Evolutionary conservation across 73 alveolate species (phyloP).

Genomic region (Effrenium voratum): DNA sequence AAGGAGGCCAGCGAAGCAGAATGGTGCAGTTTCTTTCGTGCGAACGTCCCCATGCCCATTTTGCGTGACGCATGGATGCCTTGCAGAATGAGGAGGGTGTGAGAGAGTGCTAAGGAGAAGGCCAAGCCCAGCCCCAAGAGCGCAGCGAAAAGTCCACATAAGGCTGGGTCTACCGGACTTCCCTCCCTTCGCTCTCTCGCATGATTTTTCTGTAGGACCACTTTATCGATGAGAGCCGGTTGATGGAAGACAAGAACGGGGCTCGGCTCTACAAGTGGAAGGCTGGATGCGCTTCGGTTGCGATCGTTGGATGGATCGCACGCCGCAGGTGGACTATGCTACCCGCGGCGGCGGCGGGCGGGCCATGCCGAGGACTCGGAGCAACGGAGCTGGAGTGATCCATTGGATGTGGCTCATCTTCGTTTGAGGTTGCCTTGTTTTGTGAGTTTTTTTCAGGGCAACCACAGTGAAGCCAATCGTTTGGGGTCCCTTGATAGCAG

Average conservation of each 20-base stretch:
- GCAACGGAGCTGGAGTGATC: background rate
- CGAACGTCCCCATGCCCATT: no score
- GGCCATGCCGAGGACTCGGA: slow-evolving; percentile 14
- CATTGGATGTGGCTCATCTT: background rate
- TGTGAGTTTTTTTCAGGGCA: background rate
- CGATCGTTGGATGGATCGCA: background rate
- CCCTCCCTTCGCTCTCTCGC: background rate
- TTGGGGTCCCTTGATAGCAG: background rate
- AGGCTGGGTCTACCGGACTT: background rate
- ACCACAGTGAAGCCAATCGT: background rate
- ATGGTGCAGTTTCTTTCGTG: background rate
- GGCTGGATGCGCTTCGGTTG: background rate
- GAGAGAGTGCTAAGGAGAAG: no score
- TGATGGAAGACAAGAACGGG: slow-evolving; percentile 28
- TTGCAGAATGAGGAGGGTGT: no score
- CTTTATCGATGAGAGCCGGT: slow-evolving; percentile 28
- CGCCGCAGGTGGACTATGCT: slow-evolving; percentile 59
- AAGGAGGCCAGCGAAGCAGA: background rate
- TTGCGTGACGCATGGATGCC: no score
- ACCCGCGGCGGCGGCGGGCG: slow-evolving; percentile 78
- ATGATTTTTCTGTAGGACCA: background rate
- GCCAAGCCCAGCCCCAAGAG: slow-evolving; percentile 50
- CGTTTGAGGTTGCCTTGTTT: background rate
- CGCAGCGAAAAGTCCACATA: slow-evolving; percentile 43
- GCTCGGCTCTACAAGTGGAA: slow-evolving; percentile 48